These are phyloP conservation scores for Iris pallida DNA, from an alignment of 116 monocot genomes.

Conservation along the genomic window DNA sequence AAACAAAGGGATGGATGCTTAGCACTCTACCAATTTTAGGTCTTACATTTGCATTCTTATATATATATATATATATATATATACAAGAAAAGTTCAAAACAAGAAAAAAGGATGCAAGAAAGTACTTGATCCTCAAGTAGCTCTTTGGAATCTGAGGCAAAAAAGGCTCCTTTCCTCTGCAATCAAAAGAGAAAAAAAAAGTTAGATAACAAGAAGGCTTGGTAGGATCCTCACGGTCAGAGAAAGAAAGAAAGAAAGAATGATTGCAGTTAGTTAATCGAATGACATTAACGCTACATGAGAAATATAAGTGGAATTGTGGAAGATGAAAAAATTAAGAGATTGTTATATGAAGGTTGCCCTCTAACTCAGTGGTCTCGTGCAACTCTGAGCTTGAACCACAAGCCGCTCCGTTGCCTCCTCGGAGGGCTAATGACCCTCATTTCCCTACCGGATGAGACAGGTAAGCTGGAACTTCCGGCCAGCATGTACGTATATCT, in stretches of 20 bases:
- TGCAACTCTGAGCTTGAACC: constrained; percentile 30
- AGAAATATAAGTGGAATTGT: not conserved
- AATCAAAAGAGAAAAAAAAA: constrained; percentile 6
- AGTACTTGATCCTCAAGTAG: constrained; percentile 45
- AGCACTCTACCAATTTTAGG: too few species aligned
- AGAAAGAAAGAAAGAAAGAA: not conserved
- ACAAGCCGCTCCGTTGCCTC: constrained; percentile 23
- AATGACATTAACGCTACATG: not conserved
- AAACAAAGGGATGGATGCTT: too few species aligned
- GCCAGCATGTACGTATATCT: too few species aligned
- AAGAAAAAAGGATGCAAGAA: not conserved
- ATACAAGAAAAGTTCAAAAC: not conserved
- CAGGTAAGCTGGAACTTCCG: not conserved
- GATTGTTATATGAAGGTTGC: not conserved
- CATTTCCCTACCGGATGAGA: not conserved
- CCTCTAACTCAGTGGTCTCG: constrained; percentile 29
- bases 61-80: too few species aligned
- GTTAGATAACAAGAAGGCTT: not conserved
- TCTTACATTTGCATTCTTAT: too few species aligned
- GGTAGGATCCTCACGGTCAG: not conserved
- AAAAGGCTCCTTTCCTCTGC: constrained; percentile 27
- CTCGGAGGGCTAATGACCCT: constrained; percentile 27
- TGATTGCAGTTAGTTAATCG: not conserved
- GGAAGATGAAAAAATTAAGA: too few species aligned
- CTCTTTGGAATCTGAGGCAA: constrained; percentile 39